Conservation (phyloP, 1,139 yeast species). For the Yarrowia galli region DNA sequence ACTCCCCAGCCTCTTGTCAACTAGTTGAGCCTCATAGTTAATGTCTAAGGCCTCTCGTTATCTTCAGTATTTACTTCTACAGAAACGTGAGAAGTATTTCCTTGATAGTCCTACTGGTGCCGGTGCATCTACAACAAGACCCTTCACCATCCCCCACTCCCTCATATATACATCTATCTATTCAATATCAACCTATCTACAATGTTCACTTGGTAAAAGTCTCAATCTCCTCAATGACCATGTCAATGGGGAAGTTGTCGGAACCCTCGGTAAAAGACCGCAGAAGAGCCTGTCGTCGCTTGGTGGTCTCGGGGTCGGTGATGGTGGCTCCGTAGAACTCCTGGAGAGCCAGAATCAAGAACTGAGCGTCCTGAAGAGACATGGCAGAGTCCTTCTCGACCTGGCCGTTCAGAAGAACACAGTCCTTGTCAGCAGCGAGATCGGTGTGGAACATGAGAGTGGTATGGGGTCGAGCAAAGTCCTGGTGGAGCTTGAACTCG, state of each 20-base stretch:
- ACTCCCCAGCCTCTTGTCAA: too few relatives aligned
- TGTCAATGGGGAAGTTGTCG: conserved; percentile 66
- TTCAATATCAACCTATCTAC: conserved; percentile 14
- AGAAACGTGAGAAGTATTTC: too few relatives aligned
- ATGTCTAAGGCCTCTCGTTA: too few relatives aligned
- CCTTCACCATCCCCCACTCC: too few relatives aligned
- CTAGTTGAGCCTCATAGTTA: too few relatives aligned
- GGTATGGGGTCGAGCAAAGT: conserved; percentile 94
- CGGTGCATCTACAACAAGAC: background rate
- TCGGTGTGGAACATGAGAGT: conserved; percentile 89
- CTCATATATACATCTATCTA: conserved; percentile 25
- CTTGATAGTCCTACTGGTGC: too few relatives aligned
- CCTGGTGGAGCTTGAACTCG: conserved; percentile 89
- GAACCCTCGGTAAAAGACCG: conserved; percentile 74
- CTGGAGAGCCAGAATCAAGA: conserved; percentile 80
- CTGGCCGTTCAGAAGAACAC: conserved; percentile 87
- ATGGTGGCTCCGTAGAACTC: conserved; percentile 83
- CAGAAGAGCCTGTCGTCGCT: conserved; percentile 63
- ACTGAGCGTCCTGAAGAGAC: conserved; percentile 69
- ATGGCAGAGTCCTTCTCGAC: conserved; percentile 76
- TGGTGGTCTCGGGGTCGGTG: conserved; percentile 50
- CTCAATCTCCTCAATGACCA: conserved; percentile 73
- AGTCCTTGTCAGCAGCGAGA: conserved; percentile 62
- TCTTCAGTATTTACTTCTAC: too few relatives aligned
- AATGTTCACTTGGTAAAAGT: conserved; percentile 59